These are phyloP conservation scores for Auriscalpium vulgare DNA, from an alignment of 768 basidiomycete genomes.

Conservation along the genomic window DNA sequence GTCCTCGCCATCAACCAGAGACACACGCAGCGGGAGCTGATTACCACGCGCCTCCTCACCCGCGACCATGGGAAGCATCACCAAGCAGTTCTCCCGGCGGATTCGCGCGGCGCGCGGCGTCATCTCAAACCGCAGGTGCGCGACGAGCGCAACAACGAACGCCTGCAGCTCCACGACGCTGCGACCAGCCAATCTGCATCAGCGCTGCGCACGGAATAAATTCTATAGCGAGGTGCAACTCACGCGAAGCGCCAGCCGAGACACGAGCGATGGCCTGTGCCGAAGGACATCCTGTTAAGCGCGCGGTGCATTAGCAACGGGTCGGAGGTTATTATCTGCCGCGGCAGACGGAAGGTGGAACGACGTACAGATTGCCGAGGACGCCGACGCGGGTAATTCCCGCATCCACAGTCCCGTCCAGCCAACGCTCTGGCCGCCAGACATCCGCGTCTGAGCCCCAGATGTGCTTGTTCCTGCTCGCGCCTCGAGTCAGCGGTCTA, in stretches of 20 bases:
- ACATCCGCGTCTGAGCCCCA: conserved; percentile 8
- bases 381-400: background rate
- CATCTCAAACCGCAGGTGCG: conserved; percentile 42
- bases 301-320: background rate
- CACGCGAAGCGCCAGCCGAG: conserved; percentile 10
- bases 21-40: conserved; percentile 8
- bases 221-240: background rate
- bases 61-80: conserved; percentile 7
- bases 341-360: background rate
- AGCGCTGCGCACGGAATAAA: background rate
- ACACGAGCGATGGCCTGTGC: conserved; percentile 7
- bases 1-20: conserved; percentile 1
- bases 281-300: conserved; percentile 7
- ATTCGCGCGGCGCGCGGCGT: conserved; percentile 23
- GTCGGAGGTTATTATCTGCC: no score
- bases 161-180: conserved; percentile 44
- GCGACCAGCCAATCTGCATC: background rate
- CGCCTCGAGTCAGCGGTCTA: background rate
- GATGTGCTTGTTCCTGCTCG: conserved; percentile 2
- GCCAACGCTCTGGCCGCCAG: conserved; percentile 9
- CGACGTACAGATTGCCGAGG: conserved; percentile 3
- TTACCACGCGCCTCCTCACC: conserved; percentile 8
- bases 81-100: conserved; percentile 18
- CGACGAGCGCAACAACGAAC: conserved; percentile 48
- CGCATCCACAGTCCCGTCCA: conserved; percentile 4